Evolutionary conservation across 2,329 filamentous ascomycete species (phyloP), one percentile per base, ranked within the genome.

Genomic region (Penicillium sp.): DNA sequence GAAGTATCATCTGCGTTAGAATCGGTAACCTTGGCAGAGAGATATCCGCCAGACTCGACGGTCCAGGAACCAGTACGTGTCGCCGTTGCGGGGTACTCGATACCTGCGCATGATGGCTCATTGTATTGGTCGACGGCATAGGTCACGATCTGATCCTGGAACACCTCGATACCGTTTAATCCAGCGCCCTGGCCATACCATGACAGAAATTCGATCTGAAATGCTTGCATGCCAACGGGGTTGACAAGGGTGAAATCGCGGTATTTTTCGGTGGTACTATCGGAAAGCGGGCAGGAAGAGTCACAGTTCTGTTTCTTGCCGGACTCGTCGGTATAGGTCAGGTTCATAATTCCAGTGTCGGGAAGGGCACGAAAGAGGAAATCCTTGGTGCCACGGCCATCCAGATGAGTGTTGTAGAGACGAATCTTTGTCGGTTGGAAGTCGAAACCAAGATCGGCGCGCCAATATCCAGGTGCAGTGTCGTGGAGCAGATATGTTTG

Each of bases 231-330:
- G 49, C 91, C 91, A 58, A 99, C 87, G 6, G 76, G 74, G 69
- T 94, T 96, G 63, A 96, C 90, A 65, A 99, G 96, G 62, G 86
- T 83, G 70, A 97, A 99, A 67, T 99, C 94, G 72, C 97, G 92
- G 63, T 85, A 95, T 47, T 80, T 73, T 46, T 87, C 72, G 5
- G 81, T 83, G 16, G 80, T 75, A 66, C 91, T 85, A 67, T 86
- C 80, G 58, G 89, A 91, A 44, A 99, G 81, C n/a, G 92, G 90
- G 66, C 94, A 99, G 67, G 85, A 82, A 57, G 86, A 88, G 49
- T 92, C 91, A 75, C 94, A 99, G 53, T 83, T 87, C 26, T 79
- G 75, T 51, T 87, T 87, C 47, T 83, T 77, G 23, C 89, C 88
- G 1, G 85, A 89, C 34, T 71, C 78, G 67, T 97, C 91, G 59